Conservation (phyloP, 306 rosid species). For the Aeschynomene evenia region DNA sequence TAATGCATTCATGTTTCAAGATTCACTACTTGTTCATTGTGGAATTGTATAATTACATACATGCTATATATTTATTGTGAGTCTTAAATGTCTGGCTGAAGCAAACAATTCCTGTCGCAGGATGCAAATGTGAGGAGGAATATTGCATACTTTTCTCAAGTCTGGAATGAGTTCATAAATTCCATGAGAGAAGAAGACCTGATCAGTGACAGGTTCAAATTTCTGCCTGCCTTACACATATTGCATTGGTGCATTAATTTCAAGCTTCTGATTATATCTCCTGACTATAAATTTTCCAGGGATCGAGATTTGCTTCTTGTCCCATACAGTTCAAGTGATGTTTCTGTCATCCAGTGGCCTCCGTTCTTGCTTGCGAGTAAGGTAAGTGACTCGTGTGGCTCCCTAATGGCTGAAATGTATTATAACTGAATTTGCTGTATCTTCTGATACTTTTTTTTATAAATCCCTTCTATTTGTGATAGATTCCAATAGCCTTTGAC, state of each 20-base stretch:
- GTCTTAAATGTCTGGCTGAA: slow-evolving; percentile 18
- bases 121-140: slow-evolving; percentile 49
- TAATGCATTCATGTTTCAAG: slow-evolving; percentile 36
- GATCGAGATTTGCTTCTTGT: slow-evolving; percentile 90
- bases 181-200: slow-evolving; percentile 92
- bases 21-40: slow-evolving; percentile 24
- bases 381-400: slow-evolving; percentile 50
- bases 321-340: slow-evolving; percentile 58
- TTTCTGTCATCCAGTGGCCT: slow-evolving; percentile 94
- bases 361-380: slow-evolving; percentile 99
- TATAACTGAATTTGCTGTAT: slow-evolving; percentile 5
- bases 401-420: not conserved
- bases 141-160: slow-evolving; percentile 77
- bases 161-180: slow-evolving; percentile 84
- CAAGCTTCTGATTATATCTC: slow-evolving; percentile 39
- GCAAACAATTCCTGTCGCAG: slow-evolving; percentile 50
- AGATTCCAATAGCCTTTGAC: slow-evolving; percentile 98
- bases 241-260: slow-evolving; percentile 14
- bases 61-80: not conserved
- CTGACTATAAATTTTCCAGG: slow-evolving; percentile 45
- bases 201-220: slow-evolving; percentile 73
- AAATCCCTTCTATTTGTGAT: slow-evolving; percentile 37
- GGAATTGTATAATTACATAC: slow-evolving; percentile 1
- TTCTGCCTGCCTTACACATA: slow-evolving; percentile 28
- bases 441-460: slow-evolving; percentile 20